phyloP scores from a whole-genome alignment of 2,329 filamentous ascomycete species.

The Thermomyces lanuginosus region DNA sequence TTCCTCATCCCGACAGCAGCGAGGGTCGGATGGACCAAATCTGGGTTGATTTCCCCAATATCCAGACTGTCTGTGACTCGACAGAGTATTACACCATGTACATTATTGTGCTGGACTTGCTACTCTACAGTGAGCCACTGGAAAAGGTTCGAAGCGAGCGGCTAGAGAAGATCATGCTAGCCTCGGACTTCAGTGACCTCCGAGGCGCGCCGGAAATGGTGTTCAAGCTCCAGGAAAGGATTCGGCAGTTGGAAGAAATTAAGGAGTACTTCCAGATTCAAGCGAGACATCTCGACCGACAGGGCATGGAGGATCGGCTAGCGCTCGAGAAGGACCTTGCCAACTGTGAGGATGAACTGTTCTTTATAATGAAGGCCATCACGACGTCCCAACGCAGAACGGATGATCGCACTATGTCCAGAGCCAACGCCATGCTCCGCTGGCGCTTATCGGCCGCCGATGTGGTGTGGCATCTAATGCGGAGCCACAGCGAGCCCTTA shows the following conservation, averaged over 20 bases:
- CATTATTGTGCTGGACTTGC: slow-evolving; percentile 86
- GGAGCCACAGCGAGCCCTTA: slow-evolving; percentile 69
- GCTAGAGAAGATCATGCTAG: slow-evolving; percentile 95
- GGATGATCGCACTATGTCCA: slow-evolving; percentile 49
- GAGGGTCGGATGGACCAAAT: slow-evolving; percentile 88
- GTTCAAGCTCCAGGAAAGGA: slow-evolving; percentile 74
- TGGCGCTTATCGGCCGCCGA: slow-evolving; percentile 92
- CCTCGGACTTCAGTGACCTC: slow-evolving; percentile 94
- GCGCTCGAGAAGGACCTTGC: slow-evolving; percentile 78
- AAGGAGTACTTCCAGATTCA: slow-evolving; percentile 93
- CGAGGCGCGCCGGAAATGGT: slow-evolving; percentile 89
- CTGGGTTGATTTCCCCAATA: slow-evolving; percentile 89
- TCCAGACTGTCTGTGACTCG: slow-evolving; percentile 90
- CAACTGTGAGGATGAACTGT: slow-evolving; percentile 86
- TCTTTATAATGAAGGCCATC: slow-evolving; percentile 99
- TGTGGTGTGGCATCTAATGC: slow-evolving; percentile 93
- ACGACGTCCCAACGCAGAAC: slow-evolving; percentile 84
- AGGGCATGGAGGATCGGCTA: slow-evolving; percentile 81
- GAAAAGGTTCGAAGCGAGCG: slow-evolving; percentile 95
- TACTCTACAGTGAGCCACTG: slow-evolving; percentile 88
- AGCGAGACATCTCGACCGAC: slow-evolving; percentile 66
- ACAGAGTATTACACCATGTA: slow-evolving; percentile 96
- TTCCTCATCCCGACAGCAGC: slow-evolving; percentile 27
- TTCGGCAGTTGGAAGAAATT: slow-evolving; percentile 87
- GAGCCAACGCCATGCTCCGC: slow-evolving; percentile 63